phyloP scores from a whole-genome alignment of 2,329 filamentous ascomycete genomes.

The Canariomyces notabilis region DNA sequence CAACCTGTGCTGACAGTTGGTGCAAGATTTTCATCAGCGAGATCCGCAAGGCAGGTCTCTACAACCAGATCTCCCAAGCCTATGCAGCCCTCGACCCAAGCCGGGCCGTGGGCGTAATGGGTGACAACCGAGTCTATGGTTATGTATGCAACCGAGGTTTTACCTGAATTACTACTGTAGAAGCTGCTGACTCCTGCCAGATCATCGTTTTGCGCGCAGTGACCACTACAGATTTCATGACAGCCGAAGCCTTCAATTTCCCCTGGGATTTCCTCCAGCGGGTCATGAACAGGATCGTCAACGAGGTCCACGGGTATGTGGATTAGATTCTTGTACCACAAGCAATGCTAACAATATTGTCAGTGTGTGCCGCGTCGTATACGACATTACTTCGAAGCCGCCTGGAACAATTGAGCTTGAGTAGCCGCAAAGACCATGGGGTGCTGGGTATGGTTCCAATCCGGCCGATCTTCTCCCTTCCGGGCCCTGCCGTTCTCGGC shows the following conservation, averaged over 20 bases:
- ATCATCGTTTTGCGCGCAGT: slow-evolving; percentile 42
- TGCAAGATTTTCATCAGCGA: slow-evolving; percentile 65
- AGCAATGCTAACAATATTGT: slow-evolving; percentile 5
- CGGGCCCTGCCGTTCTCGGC: background rate
- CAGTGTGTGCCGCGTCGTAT: slow-evolving; percentile 21
- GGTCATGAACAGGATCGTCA: slow-evolving; percentile 23
- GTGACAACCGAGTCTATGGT: slow-evolving; percentile 60
- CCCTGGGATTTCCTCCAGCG: slow-evolving; percentile 22
- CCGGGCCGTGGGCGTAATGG: slow-evolving; percentile 41
- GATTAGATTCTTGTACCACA: background rate
- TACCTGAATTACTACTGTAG: slow-evolving; percentile 24
- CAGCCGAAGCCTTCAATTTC: slow-evolving; percentile 47
- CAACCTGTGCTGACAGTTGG: slow-evolving; percentile 3
- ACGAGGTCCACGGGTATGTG: slow-evolving; percentile 22
- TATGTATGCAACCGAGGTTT: slow-evolving; percentile 27
- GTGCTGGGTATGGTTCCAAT: background rate
- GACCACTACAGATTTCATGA: slow-evolving; percentile 64
- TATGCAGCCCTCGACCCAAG: slow-evolving; percentile 43
- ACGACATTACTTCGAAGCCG: slow-evolving; percentile 54
- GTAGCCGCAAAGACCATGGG: slow-evolving; percentile 36
- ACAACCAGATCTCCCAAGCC: slow-evolving; percentile 51
- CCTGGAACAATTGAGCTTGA: slow-evolving; percentile 72
- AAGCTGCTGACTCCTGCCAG: slow-evolving; percentile 30
- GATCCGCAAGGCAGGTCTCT: slow-evolving; percentile 68
- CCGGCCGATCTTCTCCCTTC: background rate